Percentiles rank a stretch among this genome's conserved stretches.
Conservation (phyloP, 305 asterid genomes). For the Fraxinus baroniana region DNA sequence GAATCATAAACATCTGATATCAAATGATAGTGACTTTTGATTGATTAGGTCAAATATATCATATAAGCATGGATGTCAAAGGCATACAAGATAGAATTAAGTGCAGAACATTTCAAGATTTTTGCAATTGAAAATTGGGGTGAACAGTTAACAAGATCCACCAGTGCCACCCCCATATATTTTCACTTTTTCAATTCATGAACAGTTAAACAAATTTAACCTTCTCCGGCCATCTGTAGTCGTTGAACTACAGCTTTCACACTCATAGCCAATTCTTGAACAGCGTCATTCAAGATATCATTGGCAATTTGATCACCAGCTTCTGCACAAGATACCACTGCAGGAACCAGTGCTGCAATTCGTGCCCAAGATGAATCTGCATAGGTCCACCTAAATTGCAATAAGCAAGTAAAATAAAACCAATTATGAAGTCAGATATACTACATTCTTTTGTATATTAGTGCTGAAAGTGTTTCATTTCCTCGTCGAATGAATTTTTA, state of each 20-base stretch:
- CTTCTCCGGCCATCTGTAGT: conserved; percentile 81
- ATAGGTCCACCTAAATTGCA: conserved; percentile 97
- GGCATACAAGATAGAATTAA: background rate
- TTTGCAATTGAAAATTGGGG: background rate
- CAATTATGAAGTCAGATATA: background rate
- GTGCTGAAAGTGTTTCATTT: conserved; percentile 10
- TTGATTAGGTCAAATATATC: background rate
- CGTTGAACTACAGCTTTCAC: conserved; percentile 86
- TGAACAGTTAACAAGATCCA: background rate
- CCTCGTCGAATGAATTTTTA: conserved; percentile 11
- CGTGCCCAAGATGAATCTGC: conserved; percentile 98
- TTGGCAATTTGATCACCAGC: conserved; percentile 82
- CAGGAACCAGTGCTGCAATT: conserved; percentile 91
- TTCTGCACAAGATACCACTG: conserved; percentile 86
- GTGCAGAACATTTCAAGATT: background rate
- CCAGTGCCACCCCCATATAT: background rate
- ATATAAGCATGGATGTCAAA: background rate
- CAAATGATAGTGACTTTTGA: background rate
- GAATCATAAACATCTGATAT: background rate
- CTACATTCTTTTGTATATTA: background rate
- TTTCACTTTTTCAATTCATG: background rate
- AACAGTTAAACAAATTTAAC: conserved; percentile 26
- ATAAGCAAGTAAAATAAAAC: conserved; percentile 47
- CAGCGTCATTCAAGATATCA: conserved; percentile 72
- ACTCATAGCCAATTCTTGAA: conserved; percentile 71